Percentiles rank a stretch among this genome's conserved stretches.
These are phyloP conservation scores for Tolypocladium ovalisporum DNA, from an alignment of 2,329 filamentous ascomycete species.

Conservation along the genomic window DNA sequence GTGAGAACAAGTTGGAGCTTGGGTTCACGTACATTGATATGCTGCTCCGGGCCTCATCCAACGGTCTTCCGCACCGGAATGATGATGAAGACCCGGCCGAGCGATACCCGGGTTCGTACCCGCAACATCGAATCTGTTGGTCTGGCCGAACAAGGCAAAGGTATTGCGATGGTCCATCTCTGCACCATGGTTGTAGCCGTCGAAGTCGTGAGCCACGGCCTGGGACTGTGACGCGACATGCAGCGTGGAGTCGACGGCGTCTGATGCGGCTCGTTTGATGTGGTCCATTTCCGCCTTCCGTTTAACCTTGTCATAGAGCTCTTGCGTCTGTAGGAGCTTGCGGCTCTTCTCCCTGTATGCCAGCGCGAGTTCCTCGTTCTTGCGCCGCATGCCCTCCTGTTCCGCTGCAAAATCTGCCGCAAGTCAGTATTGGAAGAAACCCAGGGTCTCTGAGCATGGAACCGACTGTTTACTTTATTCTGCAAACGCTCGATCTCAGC, in stretches of 20 bases:
- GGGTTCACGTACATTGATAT: conserved; percentile 1
- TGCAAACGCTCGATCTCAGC: conserved; percentile 57
- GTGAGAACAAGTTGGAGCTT: not conserved
- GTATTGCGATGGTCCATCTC: not conserved
- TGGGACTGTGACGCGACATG: conserved; percentile 7
- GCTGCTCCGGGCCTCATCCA: not conserved
- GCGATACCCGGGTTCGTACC: conserved; percentile 6
- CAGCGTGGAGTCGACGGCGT: conserved; percentile 23
- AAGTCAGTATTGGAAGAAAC: conserved; percentile 4
- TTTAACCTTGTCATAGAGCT: conserved; percentile 51
- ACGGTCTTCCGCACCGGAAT: not conserved
- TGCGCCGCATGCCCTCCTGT: conserved; percentile 52
- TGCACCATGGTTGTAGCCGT: conserved; percentile 1
- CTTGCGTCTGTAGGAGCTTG: conserved; percentile 57
- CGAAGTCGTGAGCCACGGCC: conserved; percentile 1
- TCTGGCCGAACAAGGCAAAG: conserved; percentile 5
- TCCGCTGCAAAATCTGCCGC: conserved; percentile 43
- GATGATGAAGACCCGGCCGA: not conserved
- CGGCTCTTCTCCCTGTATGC: conserved; percentile 60
- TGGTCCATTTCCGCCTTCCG: conserved; percentile 42
- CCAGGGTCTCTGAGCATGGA: not conserved
- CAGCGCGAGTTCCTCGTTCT: conserved; percentile 60
- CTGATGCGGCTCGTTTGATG: conserved; percentile 41
- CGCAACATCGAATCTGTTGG: conserved; percentile 8
- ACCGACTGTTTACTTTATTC: conserved; percentile 50